These are phyloP conservation scores for Dinochytrium kinnereticum DNA, from an alignment of 371 early-diverging fungal genomes.

Conservation along the genomic window DNA sequence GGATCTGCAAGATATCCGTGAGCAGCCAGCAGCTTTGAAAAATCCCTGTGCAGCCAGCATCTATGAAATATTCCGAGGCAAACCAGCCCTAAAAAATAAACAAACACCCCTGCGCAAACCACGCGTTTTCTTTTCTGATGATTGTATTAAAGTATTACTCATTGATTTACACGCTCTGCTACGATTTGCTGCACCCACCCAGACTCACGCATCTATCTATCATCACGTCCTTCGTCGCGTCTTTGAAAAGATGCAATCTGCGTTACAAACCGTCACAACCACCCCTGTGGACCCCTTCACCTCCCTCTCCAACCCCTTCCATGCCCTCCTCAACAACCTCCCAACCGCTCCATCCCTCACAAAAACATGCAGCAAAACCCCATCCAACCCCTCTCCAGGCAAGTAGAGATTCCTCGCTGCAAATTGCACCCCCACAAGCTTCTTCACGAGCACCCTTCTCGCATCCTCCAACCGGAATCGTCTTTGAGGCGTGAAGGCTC, in stretches of 20 bases:
- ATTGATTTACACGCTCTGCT: too few relatives aligned
- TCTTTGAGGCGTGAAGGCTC: slow-evolving; percentile 19
- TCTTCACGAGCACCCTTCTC: slow-evolving; percentile 21
- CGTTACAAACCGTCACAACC: slow-evolving; percentile 8
- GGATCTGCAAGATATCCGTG: too few relatives aligned
- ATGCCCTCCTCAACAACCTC: slow-evolving; percentile 25
- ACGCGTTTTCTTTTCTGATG: too few relatives aligned
- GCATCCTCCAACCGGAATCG: slow-evolving; percentile 6
- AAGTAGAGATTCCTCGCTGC: slow-evolving; percentile 27
- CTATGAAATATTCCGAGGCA: too few relatives aligned
- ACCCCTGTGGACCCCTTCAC: neutral
- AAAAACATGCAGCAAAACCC: slow-evolving; percentile 32
- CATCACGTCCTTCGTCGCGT: too few relatives aligned
- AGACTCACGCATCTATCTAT: too few relatives aligned
- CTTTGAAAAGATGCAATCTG: neutral
- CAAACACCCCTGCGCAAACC: too few relatives aligned
- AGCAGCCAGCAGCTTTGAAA: too few relatives aligned
- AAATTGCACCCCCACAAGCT: slow-evolving; percentile 25
- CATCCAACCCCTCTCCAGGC: slow-evolving; percentile 19
- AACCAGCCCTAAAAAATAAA: too few relatives aligned
- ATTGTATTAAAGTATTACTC: too few relatives aligned
- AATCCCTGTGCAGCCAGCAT: too few relatives aligned
- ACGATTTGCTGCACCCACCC: too few relatives aligned
- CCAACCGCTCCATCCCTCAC: slow-evolving; percentile 28
- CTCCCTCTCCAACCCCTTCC: neutral